Evolutionary conservation across 441 rosid genomes (phyloP).

Genomic region (Gossypium aridum): DNA sequence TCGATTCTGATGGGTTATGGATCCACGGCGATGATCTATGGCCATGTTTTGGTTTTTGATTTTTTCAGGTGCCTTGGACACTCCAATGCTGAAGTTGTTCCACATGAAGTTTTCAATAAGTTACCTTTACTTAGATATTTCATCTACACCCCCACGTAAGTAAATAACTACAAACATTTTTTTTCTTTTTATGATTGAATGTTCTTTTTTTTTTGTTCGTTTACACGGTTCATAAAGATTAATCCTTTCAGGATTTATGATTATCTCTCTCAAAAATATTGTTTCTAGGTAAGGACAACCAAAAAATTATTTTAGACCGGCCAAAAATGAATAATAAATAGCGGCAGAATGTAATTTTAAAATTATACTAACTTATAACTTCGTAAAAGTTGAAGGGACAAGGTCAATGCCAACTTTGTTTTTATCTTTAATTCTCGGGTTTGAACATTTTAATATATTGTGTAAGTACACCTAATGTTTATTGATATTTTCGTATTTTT

Average conservation of each 20-base stretch:
- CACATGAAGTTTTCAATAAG: conserved; percentile 44
- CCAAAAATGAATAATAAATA: no score
- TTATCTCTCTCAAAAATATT: no score
- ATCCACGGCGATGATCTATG: conserved; percentile 44
- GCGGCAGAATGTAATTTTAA: no score
- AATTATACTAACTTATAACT: no score
- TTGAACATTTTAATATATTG: no score
- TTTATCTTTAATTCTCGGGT: no score
- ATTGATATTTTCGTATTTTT: no score
- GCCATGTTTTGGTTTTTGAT: conserved; percentile 62
- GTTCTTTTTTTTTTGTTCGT: not conserved
- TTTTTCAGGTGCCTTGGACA: conserved; percentile 75
- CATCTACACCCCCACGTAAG: conserved; percentile 83
- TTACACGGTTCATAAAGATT: no score
- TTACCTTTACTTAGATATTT: conserved; percentile 63
- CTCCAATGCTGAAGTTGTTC: conserved; percentile 67
- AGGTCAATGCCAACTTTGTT: no score
- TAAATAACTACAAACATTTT: not conserved
- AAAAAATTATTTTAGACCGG: no score
- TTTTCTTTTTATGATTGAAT: not conserved
- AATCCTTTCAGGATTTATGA: fast-evolving
- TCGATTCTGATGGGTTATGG: conserved; percentile 54
- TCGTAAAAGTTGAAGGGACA: no score
- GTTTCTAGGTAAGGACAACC: fast-evolving
- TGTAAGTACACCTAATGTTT: no score